Evolutionary conservation across 2,329 filamentous ascomycete genomes (phyloP), one percentile per base, ranked within the genome.

Genomic region (Neopestalotiopsis clavispora): DNA sequence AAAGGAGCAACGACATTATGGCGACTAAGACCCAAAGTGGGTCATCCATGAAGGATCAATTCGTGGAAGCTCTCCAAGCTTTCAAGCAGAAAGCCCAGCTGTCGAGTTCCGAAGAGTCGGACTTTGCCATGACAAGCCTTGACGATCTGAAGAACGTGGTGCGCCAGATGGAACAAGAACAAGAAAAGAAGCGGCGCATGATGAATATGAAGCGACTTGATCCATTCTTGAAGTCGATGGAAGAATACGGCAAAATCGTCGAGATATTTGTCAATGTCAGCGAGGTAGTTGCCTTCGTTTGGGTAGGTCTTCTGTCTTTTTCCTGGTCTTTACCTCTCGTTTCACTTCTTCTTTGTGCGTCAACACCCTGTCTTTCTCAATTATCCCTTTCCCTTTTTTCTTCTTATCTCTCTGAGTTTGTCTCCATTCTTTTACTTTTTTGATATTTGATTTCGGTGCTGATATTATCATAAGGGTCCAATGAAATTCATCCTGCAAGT

Each of bases 221-320:
- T 3, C 57, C 66, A n/a, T 63, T 67, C 28, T n/a, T 62, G 4
- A 52, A 62, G 20, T 40, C 66, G 10, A 63, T 67, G 66, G 59
- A 52, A 10, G 17, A 67, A 40, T 67, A 62, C 28, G 66, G 66
- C 13, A 67, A 67, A 28, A 30, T 67, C 20, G 34, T 67, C 12
- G 66, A 67, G 9, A 34, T 67, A 14, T 67, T 63, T 17, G 60
- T 42, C 6, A 67, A 67, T 12, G 45, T 49, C 2, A 42, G n/a
- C 23, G 66, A 67, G 40, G 38, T 67, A n/a, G 28, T 67, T 3
- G 66, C 66, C 17, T 67, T 67, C 17, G 66, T 67, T 23, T 67
- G 66, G 66, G 66, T 67, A 61, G 14, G 38, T 42, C 14, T 57
- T 7, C 13, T 23, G 4, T n/a, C 6, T n/a, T 32, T 1, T 13